phyloP scores from a whole-genome alignment of 2,329 filamentous ascomycete species.

The Coniella lustricola region DNA sequence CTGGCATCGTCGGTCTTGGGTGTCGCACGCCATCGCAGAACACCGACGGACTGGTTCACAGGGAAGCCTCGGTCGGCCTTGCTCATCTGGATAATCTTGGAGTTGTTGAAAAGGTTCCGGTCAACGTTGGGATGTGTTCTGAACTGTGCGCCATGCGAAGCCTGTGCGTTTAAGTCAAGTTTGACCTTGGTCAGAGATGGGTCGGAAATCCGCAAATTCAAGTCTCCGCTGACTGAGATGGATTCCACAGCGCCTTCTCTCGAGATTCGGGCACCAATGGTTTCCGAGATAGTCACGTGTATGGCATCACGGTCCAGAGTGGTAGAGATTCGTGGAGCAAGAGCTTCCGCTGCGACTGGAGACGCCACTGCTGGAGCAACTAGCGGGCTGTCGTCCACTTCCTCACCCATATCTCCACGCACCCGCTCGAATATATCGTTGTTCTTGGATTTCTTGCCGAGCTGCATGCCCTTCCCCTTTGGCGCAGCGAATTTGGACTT shows the following conservation, averaged over 20 bases:
- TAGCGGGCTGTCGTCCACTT: conserved; percentile 71
- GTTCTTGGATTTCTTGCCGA: conserved; percentile 97
- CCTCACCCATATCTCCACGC: conserved; percentile 80
- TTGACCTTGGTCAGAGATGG: conserved; percentile 86
- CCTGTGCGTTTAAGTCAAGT: conserved; percentile 67
- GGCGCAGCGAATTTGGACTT: conserved; percentile 72
- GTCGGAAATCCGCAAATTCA: conserved; percentile 86
- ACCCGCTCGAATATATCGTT: conserved; percentile 97
- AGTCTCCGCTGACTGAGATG: conserved; percentile 83
- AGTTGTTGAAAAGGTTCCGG: conserved; percentile 74
- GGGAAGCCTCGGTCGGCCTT: conserved; percentile 86
- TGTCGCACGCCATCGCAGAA: conserved; percentile 84
- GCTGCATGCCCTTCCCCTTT: conserved; percentile 96
- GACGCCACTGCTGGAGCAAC: conserved; percentile 48
- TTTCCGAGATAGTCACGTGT: conserved; percentile 79
- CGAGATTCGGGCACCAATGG: conserved; percentile 83
- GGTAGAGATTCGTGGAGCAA: conserved; percentile 53
- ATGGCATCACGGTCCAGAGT: conserved; percentile 76
- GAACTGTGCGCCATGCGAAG: conserved; percentile 82
- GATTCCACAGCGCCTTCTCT: conserved; percentile 82
- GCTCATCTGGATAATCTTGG: conserved; percentile 81
- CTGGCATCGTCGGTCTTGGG: conserved; percentile 74
- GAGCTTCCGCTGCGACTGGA: conserved; percentile 44
- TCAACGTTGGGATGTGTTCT: conserved; percentile 96
- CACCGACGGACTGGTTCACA: conserved; percentile 85